Evolutionary conservation across 257 asterid genomes (phyloP).

Genomic region (Lycium ferocissimum): DNA sequence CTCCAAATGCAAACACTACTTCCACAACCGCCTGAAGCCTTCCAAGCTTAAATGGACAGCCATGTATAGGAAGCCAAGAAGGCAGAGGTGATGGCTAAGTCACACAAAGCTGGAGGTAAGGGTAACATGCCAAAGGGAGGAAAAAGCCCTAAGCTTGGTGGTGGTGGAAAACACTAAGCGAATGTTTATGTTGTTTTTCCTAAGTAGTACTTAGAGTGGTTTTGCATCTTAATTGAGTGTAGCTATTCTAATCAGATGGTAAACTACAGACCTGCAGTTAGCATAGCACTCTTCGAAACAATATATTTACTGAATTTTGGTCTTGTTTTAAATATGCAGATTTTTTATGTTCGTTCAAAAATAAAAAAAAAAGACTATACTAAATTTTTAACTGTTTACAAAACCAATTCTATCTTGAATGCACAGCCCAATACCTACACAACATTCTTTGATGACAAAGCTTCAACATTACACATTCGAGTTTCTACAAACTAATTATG

Average conservation of each 20-base stretch:
- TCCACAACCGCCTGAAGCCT: slow-evolving; percentile 61
- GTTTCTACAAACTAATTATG: too few species aligned
- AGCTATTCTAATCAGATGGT: neutral
- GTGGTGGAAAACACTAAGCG: slow-evolving; percentile 56
- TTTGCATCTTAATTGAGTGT: slow-evolving; percentile 23
- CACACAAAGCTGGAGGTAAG: slow-evolving; percentile 47
- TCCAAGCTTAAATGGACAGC: slow-evolving; percentile 62
- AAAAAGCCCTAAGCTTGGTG: slow-evolving; percentile 61
- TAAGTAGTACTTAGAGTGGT: neutral
- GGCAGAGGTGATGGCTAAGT: slow-evolving; percentile 52
- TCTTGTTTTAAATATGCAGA: neutral
- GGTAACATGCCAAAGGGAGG: slow-evolving; percentile 43
- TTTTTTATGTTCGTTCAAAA: neutral
- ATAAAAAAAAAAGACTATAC: too few species aligned
- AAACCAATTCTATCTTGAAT: too few species aligned
- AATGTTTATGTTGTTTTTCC: slow-evolving; percentile 1
- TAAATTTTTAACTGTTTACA: too few species aligned
- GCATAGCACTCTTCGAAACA: neutral
- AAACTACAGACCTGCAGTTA: neutral
- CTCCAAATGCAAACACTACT: slow-evolving; percentile 58
- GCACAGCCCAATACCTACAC: too few species aligned
- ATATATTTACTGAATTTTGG: slow-evolving; percentile 22
- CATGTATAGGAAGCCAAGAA: slow-evolving; percentile 59
- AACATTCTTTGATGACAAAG: too few species aligned
- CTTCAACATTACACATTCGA: too few species aligned